A percentile compares a stretch with the other conserved stretches of the same genome.
Conservation (phyloP, 108 stramenopile species). For the Discostella stelligeroides region DNA sequence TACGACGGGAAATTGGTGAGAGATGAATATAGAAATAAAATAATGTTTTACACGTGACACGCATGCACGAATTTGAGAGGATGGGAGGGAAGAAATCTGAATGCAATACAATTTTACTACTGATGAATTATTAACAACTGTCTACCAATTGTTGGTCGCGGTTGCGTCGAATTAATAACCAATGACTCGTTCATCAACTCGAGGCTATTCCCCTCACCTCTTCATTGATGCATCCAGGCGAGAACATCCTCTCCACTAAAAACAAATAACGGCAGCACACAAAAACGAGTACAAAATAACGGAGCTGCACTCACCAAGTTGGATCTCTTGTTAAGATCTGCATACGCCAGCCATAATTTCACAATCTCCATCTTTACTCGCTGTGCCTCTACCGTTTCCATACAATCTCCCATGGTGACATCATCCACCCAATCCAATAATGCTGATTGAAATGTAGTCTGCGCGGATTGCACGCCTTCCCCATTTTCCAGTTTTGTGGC, state of each 20-base stretch:
- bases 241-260: no score
- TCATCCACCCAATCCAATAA: constrained; percentile 90
- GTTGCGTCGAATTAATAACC: no score
- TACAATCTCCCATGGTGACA: constrained; percentile 65
- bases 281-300: neutral
- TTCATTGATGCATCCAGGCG: no score
- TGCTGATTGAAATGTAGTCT: constrained; percentile 75
- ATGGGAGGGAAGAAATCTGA: no score
- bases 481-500: constrained; percentile 52
- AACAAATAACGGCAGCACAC: constrained; percentile 1
- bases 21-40: constrained; percentile 10
- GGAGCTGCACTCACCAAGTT: constrained; percentile 59
- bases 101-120: no score
- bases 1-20: neutral
- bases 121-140: no score
- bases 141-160: no score
- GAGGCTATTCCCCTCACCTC: no score
- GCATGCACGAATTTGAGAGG: neutral
- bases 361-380: constrained; percentile 46
- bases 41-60: neutral
- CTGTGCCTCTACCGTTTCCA: constrained; percentile 23
- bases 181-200: no score
- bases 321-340: constrained; percentile 58
- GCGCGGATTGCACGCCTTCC: constrained; percentile 62
- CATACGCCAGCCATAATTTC: constrained; percentile 82